Evolutionary conservation across 331 rosid genomes (phyloP).

Genomic region (Quercus tomentella): DNA sequence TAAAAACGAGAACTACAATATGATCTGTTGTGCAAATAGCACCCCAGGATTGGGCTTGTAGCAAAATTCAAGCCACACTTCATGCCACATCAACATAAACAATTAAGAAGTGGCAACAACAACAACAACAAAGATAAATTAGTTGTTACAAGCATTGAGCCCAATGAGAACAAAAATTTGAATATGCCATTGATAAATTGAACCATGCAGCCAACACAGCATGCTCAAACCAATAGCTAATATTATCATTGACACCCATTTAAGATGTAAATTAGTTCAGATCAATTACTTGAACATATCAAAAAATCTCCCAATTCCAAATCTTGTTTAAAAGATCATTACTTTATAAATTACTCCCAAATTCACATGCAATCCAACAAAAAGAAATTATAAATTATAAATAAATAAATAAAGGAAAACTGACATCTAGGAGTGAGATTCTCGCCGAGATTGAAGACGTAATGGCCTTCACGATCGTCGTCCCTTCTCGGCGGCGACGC

Average conservation of each 20-base stretch:
- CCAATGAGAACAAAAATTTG: not conserved
- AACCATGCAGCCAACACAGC: not conserved
- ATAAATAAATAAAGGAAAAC: not conserved
- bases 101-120: not conserved
- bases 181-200: not conserved
- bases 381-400: too few species aligned
- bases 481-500: conserved; percentile 84
- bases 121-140: not conserved
- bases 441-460: conserved; percentile 81
- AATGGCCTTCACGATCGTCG: conserved; percentile 94
- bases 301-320: not conserved
- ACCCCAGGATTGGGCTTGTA: too few species aligned
- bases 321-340: not conserved
- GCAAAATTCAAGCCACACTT: too few species aligned
- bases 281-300: not conserved
- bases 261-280: not conserved
- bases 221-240: too few species aligned
- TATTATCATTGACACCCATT: not conserved
- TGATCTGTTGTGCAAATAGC: too few species aligned
- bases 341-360: not conserved
- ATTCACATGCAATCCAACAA: not conserved
- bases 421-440: conserved; percentile 95
- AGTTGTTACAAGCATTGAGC: not conserved
- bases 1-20: not conserved
- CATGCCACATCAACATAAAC: too few species aligned